Evolutionary conservation across 306 rosid genomes (phyloP).

Genomic region (Lathyrus aphaca): DNA sequence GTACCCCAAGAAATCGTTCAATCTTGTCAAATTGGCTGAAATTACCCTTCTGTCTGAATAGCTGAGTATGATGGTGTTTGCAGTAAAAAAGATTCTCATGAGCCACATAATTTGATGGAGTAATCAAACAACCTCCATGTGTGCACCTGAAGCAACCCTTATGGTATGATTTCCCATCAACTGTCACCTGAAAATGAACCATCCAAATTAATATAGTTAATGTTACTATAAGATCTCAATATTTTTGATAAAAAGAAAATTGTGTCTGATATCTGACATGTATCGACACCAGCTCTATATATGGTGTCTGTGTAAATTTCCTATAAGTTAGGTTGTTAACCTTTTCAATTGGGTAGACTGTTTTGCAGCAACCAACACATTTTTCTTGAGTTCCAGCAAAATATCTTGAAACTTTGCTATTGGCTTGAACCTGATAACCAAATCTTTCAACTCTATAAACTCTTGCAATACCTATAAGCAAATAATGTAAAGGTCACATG

Average conservation of each 20-base stretch:
- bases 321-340: conserved; percentile 34
- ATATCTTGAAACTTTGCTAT: conserved; percentile 70
- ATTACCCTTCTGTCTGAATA: conserved; percentile 89
- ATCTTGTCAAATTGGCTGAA: conserved; percentile 78
- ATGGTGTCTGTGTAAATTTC: too few species aligned
- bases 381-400: conserved; percentile 94
- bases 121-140: conserved; percentile 89
- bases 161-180: conserved; percentile 83
- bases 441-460: conserved; percentile 64
- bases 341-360: conserved; percentile 94
- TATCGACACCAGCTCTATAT: too few species aligned
- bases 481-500: neutral
- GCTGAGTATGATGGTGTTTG: conserved; percentile 88
- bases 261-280: neutral
- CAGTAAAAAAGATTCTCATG: conserved; percentile 89
- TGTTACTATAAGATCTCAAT: too few species aligned
- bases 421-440: conserved; percentile 71
- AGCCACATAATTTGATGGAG: conserved; percentile 90
- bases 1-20: conserved; percentile 42
- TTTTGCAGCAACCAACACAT: conserved; percentile 83
- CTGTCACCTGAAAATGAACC: conserved; percentile 63
- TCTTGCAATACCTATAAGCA: conserved; percentile 67
- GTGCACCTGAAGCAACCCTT: conserved; percentile 81
- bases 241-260: too few species aligned
- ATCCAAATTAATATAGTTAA: conserved; percentile 8